Base-by-base conservation (phyloP, 2,329 filamentous ascomycete species). In the Venturia oleaginea region DNA sequence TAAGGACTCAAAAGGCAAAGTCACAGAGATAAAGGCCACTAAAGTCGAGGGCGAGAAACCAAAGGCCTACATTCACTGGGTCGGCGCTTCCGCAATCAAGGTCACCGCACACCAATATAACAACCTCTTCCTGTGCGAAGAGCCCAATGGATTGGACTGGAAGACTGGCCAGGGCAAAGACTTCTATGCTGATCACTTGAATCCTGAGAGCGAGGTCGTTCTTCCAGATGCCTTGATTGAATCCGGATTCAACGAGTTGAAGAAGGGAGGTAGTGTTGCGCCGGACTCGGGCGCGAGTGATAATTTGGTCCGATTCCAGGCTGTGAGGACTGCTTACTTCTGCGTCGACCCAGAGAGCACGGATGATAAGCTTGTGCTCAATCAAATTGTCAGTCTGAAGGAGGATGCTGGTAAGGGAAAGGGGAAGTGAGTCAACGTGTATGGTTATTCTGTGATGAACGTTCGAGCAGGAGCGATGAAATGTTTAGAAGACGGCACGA, bases 321-420 rank as follows among this genome's bases (percentile, higher is more conserved):
- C 86, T 2, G 86, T 96, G 82, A 84, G 93, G 32, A 89, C 93
- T 55, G 93, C 88, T 11, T 96, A 95, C 74, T 94, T 94, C 77
- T 86, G 86, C 79, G 81, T 95, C 74, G 92, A 97, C 73, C 69
- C 66, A 5, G 90, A 86, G 0, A 76, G 72, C 0, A 75, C 74
- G 48, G 84, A 85, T 38, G 89, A 91, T n/a, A 90, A 88, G 75
- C 81, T 96, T 68, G 84, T 97, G 59, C 78, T 97, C 37, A 97
- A 97, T 78, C 84, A 91, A 62, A 97, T 97, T 71, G 92, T 97
- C 27, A 90, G 89, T 59, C 76, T 97, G 72, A 96, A 96, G 79
- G 92, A 96, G 76, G 91, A 95, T 72, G 79, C 84, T n/a, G 86
- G 86, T 64, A 92, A 92, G 81, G 64, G 61, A 3, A 65, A 65